Percentiles rank a stretch among this genome's conserved stretches.
These are phyloP conservation scores for Clavispora phyllophila DNA, from an alignment of 805 yeast species.

Conservation along the genomic window DNA sequence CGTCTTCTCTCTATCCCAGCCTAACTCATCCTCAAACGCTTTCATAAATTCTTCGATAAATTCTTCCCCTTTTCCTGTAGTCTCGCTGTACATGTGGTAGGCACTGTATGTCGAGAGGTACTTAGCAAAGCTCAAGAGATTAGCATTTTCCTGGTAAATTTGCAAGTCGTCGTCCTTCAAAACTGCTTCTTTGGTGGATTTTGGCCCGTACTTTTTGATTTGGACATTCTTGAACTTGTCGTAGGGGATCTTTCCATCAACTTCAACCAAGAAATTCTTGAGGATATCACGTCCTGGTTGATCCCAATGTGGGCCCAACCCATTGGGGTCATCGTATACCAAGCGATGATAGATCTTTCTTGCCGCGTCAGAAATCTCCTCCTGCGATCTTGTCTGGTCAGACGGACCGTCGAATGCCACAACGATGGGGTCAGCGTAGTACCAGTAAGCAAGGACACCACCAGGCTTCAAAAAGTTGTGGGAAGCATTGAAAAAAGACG, in stretches of 20 bases:
- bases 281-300: conserved; percentile 70
- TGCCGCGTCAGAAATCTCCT: conserved; percentile 18
- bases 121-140: conserved; percentile 42
- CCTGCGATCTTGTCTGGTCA: conserved; percentile 8
- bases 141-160: conserved; percentile 27
- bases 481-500: conserved; percentile 10
- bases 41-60: conserved; percentile 29
- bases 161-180: conserved; percentile 21
- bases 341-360: conserved; percentile 29
- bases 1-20: conserved; percentile 39
- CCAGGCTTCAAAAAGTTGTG: conserved; percentile 12
- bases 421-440: conserved; percentile 26
- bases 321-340: conserved; percentile 38
- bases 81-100: conserved; percentile 50
- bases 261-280: conserved; percentile 37
- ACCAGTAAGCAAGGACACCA: conserved; percentile 18
- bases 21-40: conserved; percentile 36
- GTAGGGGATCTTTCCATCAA: conserved; percentile 39
- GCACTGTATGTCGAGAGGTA: conserved; percentile 72
- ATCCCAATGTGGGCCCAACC: conserved; percentile 75
- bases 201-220: conserved; percentile 23
- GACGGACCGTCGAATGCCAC: conserved; percentile 21
- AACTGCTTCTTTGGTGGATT: conserved; percentile 8
- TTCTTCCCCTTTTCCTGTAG: conserved; percentile 29
- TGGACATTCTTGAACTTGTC: conserved; percentile 36